A percentile compares a stretch with the other conserved stretches of the same genome.
phyloP scores from a whole-genome alignment of 2,329 filamentous ascomycete genomes.

The Aspergillus nomiae region DNA sequence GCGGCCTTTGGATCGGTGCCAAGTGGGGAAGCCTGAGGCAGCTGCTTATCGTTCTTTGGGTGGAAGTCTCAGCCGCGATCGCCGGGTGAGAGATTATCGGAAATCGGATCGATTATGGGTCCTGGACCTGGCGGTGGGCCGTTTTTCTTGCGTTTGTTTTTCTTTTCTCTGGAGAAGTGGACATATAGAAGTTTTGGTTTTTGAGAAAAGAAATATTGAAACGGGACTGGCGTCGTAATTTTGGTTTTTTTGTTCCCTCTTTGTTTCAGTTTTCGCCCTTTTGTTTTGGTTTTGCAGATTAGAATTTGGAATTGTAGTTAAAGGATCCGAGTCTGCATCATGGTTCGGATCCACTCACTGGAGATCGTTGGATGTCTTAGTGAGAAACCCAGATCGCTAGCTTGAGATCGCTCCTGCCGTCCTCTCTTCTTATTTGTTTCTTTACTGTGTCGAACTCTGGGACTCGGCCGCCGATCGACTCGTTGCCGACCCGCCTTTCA shows the following conservation, averaged over 20 bases:
- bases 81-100: conserved; percentile 12
- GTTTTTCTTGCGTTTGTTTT: background rate
- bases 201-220: too few relatives aligned
- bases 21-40: background rate
- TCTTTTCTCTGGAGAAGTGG: background rate
- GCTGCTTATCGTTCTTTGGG: conserved; percentile 3
- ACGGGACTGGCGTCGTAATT: too few relatives aligned
- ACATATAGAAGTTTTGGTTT: background rate
- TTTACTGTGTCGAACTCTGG: background rate
- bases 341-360: background rate
- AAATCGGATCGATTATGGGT: conserved; percentile 4
- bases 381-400: background rate
- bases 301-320: background rate
- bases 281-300: background rate
- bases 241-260: background rate
- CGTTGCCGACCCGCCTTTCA: background rate
- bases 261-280: background rate
- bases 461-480: background rate
- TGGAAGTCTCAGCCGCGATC: conserved; percentile 6
- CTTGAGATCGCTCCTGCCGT: background rate
- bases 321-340: background rate
- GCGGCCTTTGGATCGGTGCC: background rate
- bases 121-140: background rate
- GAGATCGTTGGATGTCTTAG: background rate
- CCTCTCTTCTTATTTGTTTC: background rate